Evolutionary conservation across 805 yeast genomes (phyloP).

Genomic region (Saccharomycopsis sp.): DNA sequence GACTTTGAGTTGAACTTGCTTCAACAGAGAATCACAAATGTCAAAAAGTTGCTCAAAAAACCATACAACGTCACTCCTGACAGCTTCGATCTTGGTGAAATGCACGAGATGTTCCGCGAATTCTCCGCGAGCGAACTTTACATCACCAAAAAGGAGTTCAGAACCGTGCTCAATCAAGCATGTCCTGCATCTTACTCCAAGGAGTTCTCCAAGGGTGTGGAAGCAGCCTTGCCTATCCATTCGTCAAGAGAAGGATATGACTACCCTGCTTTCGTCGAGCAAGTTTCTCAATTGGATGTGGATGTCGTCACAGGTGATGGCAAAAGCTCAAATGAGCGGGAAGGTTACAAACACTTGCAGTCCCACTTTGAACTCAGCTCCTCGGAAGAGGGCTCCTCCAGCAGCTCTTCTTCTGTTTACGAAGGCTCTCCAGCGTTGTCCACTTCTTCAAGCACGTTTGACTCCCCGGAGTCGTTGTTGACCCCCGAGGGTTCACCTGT

Average conservation of each 20-base stretch:
- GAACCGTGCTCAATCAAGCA: conserved; percentile 7
- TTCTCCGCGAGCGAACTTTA: not conserved
- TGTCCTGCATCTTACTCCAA: not conserved
- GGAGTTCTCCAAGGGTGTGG: conserved; percentile 12
- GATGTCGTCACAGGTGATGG: not conserved
- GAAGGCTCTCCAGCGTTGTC: not conserved
- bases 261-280: conserved; percentile 7
- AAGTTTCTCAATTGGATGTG: not conserved
- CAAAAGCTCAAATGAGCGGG: no score
- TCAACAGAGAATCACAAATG: conserved; percentile 1
- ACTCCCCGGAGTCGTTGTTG: not conserved
- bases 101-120: not conserved
- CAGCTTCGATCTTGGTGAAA: not conserved
- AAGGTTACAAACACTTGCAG: no score
- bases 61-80: not conserved
- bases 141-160: conserved; percentile 17
- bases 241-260: conserved; percentile 15
- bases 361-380: no score
- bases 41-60: not conserved
- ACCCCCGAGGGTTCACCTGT: not conserved
- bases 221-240: conserved; percentile 14
- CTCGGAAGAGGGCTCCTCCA: not conserved
- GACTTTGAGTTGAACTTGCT: conserved; percentile 4
- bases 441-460: no score
- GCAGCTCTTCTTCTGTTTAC: conserved; percentile 1